A percentile compares a stretch with the other conserved stretches of the same genome.
Evolutionary conservation across 306 rosid species (phyloP).

Genomic region (Neltuma alba): DNA sequence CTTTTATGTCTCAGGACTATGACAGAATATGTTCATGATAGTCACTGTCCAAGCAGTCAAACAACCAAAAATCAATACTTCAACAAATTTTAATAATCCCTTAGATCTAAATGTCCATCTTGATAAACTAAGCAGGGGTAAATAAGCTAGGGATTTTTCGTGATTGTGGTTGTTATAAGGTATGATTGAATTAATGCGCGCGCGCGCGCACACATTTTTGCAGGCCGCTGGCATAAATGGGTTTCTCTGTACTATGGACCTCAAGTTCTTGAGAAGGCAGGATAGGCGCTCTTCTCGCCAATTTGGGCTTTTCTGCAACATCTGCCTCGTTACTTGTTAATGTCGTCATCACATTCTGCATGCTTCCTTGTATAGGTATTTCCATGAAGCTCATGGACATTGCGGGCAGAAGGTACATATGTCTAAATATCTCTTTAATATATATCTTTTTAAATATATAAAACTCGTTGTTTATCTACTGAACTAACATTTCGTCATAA

Average conservation of each 20-base stretch:
- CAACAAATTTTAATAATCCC: no score
- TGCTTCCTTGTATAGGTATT: constrained; percentile 75
- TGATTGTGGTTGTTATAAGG: neutral
- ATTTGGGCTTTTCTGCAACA: constrained; percentile 44
- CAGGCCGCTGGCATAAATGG: constrained; percentile 77
- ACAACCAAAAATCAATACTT: no score
- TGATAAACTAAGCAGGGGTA: no score
- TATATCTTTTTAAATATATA: neutral
- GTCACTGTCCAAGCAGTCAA: no score
- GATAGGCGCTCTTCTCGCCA: constrained; percentile 61
- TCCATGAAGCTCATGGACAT: constrained; percentile 73
- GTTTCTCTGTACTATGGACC: constrained; percentile 69
- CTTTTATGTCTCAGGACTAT: no score
- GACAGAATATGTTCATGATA: no score
- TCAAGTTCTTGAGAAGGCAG: constrained; percentile 62
- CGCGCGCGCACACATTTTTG: neutral
- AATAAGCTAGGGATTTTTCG: neutral
- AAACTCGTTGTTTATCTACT: neutral
- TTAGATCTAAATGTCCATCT: no score
- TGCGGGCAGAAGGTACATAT: constrained; percentile 66
- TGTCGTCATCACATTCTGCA: constrained; percentile 51
- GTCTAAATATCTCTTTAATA: neutral
- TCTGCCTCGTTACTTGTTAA: constrained; percentile 60
- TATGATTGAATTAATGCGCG: neutral
- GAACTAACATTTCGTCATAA: neutral